phyloP scores from a whole-genome alignment of 2,329 filamentous ascomycete species.

The Tolypocladium ovalisporum region DNA sequence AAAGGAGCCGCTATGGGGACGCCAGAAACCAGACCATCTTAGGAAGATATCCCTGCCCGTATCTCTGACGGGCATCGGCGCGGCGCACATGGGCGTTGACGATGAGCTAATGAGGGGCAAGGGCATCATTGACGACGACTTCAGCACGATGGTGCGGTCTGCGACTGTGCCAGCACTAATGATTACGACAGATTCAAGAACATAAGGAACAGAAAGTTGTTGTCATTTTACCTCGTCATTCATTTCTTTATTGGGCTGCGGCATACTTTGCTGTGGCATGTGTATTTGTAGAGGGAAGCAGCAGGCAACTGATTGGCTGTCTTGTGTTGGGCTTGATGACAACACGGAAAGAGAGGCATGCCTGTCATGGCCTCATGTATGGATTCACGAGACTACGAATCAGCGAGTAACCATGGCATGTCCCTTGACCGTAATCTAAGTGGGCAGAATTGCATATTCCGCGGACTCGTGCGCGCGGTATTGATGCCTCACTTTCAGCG shows the following conservation, averaged over 20 bases:
- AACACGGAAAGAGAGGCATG: background rate
- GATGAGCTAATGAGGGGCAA: conserved; percentile 8
- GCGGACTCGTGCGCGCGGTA: too few species aligned
- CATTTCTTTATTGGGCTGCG: background rate
- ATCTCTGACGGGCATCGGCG: conserved; percentile 14
- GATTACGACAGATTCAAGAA: conserved; percentile 9
- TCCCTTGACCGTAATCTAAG: background rate
- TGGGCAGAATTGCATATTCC: too few species aligned
- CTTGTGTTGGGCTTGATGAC: background rate
- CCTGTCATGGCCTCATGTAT: background rate
- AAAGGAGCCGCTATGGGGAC: background rate
- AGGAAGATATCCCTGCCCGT: conserved; percentile 6
- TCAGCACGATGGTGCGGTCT: conserved; percentile 5
- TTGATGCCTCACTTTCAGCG: background rate
- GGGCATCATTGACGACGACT: conserved; percentile 7
- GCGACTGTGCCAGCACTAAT: conserved; percentile 6
- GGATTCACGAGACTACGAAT: background rate
- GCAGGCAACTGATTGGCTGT: background rate
- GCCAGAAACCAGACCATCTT: background rate
- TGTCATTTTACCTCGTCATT: background rate
- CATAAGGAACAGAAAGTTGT: conserved; percentile 1
- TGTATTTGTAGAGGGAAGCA: background rate
- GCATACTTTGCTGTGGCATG: background rate
- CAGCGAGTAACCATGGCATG: background rate
- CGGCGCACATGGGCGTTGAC: conserved; percentile 10